Evolutionary conservation across 345 rosid genomes (phyloP).

Genomic region (Salix exigua): DNA sequence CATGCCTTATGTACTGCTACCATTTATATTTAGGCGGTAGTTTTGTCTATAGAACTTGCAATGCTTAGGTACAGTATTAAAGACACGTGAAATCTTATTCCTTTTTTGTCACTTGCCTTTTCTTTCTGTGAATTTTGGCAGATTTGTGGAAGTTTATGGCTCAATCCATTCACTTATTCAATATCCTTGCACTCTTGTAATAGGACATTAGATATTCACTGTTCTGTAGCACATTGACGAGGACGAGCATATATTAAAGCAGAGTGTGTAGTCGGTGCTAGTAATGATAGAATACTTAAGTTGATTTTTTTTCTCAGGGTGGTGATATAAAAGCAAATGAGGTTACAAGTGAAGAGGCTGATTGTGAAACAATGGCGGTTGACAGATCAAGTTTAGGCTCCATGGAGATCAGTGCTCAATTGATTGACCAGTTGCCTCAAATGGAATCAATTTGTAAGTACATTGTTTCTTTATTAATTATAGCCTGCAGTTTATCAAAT

Average conservation of each 20-base stretch:
- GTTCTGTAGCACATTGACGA: background rate
- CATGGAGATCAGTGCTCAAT: slow-evolving; percentile 32
- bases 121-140: background rate
- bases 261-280: background rate
- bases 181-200: background rate
- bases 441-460: slow-evolving; percentile 56
- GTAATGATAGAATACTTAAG: slow-evolving; percentile 1
- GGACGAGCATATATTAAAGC: background rate
- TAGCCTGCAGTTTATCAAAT: background rate
- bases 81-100: background rate
- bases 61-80: background rate
- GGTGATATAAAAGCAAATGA: slow-evolving; percentile 34
- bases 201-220: background rate
- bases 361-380: slow-evolving; percentile 34
- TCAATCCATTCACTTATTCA: background rate
- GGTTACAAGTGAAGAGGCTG: slow-evolving; percentile 48
- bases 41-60: background rate
- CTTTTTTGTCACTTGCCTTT: background rate
- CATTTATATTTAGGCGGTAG: background rate
- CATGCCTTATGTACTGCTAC: background rate
- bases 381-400: slow-evolving; percentile 32
- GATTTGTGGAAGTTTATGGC: background rate
- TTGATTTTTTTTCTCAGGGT: slow-evolving; percentile 33
- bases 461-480: slow-evolving; percentile 1
- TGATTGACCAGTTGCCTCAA: slow-evolving; percentile 49